A percentile compares a stretch with the other conserved stretches of the same genome.
Evolutionary conservation across 208 protist species (phyloP).

Genomic region (Leishmania lainsoni): DNA sequence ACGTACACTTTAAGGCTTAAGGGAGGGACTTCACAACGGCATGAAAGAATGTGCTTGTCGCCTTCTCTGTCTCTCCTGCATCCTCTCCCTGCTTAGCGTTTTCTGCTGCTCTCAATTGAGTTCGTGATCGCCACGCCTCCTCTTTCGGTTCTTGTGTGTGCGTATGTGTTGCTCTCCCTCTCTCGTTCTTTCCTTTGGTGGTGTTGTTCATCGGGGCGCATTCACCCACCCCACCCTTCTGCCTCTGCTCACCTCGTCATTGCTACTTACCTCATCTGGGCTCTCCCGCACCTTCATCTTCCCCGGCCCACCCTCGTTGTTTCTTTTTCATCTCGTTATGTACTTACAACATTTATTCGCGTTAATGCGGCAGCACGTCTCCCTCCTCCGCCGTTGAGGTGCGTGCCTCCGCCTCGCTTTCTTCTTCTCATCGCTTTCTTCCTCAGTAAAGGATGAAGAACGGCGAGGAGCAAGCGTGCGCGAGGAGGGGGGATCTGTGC

Average conservation of each 20-base stretch:
- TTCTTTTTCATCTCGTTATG: not conserved
- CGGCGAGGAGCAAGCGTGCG: not conserved
- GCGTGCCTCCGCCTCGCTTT: not conserved
- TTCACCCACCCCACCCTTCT: not conserved
- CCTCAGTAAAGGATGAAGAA: not conserved
- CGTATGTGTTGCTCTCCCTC: not conserved
- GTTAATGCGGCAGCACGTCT: not conserved
- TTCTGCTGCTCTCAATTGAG: not conserved
- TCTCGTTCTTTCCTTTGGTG: not conserved
- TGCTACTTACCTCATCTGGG: no score
- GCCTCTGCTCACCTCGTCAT: not conserved
- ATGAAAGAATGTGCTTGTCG: not conserved
- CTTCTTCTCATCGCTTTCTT: not conserved
- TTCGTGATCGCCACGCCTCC: not conserved
- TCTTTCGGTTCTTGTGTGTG: not conserved
- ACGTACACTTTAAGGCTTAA: not conserved
- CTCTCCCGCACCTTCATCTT: not conserved
- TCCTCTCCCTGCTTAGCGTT: not conserved
- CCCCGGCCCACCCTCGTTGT: not conserved
- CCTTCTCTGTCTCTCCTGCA: not conserved
- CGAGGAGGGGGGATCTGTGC: not conserved
- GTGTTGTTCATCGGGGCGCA: not conserved
- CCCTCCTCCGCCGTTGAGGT: not conserved
- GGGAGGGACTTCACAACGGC: not conserved
- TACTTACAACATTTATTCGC: not conserved